Evolutionary conservation across 2,329 filamentous ascomycete genomes (phyloP), one percentile per base, ranked within the genome.

Genomic region (Cladosporium sp.): DNA sequence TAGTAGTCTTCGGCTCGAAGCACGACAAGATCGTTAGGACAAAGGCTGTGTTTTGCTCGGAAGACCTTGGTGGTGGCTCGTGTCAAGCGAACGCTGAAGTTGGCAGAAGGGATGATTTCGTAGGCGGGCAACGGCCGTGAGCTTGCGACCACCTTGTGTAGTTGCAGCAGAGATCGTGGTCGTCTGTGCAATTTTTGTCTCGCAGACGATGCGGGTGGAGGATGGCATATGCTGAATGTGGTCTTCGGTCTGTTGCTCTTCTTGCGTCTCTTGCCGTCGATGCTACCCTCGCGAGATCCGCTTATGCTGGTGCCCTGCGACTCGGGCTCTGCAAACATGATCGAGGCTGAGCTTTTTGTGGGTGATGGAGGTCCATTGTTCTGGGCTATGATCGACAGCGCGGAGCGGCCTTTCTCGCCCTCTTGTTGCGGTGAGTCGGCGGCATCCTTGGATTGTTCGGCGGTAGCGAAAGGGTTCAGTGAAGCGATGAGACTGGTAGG

Each of bases 1-100:
- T 75, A 60, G 68, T 90, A 91, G 61, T 87, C 82, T 63, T 90
- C 87, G 57, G 87, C 88, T 64, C 81, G 83, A 28, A 91, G 80
- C 45, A 93, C 72, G 57, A 92, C 80, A 12, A 92, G 75, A 70
- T 92, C 89, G 61, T 88, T 83, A 20, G 83, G 78, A 32, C 86
- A 83, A 3, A 92, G 75, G 56, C 84, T 80, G 45, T 83, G 82
- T 65, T 84, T 85, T 20, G 81, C 80, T 53, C 81, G 79, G 65
- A 89, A 86, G 49, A 89, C 78, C 6, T 82, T 80, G 0, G 86
- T 84, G 61, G 86, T 86, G 6, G 80, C 79, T 66, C 83, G 82
- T 2, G 80, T 77, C 22, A 89, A 73, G 17, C 80, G 78, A 5
- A 85, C 81, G 20, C 85, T 79, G 58, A 83, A 84, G 62, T 79